Conservation (phyloP, 2,329 filamentous ascomycete species). For the Xylaria sp. region DNA sequence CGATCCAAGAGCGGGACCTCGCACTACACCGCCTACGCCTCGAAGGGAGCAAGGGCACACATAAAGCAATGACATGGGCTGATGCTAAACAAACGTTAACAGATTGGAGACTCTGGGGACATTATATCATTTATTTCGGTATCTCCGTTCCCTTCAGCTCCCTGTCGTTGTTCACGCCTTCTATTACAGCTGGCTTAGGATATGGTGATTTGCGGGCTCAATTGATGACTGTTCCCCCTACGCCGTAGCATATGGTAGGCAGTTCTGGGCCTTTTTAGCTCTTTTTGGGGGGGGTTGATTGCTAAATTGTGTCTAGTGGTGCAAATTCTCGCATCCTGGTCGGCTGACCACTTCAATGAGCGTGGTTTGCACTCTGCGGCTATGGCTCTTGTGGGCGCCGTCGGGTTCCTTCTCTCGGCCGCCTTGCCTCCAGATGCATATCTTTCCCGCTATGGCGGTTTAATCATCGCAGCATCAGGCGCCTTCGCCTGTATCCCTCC, state of each 20-base stretch:
- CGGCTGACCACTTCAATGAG: slow-evolving; percentile 66
- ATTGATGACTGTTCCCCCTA: slow-evolving; percentile 73
- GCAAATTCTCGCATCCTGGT: slow-evolving; percentile 57
- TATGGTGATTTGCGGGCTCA: slow-evolving; percentile 55
- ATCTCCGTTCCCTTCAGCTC: slow-evolving; percentile 45
- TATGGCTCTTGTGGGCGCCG: slow-evolving; percentile 51
- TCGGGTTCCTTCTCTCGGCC: slow-evolving; percentile 65
- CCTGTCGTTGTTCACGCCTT: slow-evolving; percentile 57
- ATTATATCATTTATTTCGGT: slow-evolving; percentile 60
- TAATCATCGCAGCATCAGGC: slow-evolving; percentile 70
- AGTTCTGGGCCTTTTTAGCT: neutral
- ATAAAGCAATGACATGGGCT: slow-evolving; percentile 66
- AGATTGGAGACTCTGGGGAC: slow-evolving; percentile 70
- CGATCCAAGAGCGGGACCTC: slow-evolving; percentile 59
- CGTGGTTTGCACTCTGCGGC: slow-evolving; percentile 52
- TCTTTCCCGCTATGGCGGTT: slow-evolving; percentile 66
- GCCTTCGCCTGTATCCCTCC: slow-evolving; percentile 73
- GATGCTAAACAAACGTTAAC: slow-evolving; percentile 74
- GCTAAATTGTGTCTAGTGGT: slow-evolving; percentile 35
- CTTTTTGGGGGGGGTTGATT: too few relatives aligned
- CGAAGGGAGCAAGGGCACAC: slow-evolving; percentile 60
- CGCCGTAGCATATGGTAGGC: slow-evolving; percentile 52
- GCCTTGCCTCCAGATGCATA: slow-evolving; percentile 66
- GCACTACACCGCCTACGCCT: slow-evolving; percentile 49
- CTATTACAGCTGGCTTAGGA: slow-evolving; percentile 55